Evolutionary conservation across 1,284 basidiomycete genomes (phyloP).

Genomic region (Chondrostereum purpureum): DNA sequence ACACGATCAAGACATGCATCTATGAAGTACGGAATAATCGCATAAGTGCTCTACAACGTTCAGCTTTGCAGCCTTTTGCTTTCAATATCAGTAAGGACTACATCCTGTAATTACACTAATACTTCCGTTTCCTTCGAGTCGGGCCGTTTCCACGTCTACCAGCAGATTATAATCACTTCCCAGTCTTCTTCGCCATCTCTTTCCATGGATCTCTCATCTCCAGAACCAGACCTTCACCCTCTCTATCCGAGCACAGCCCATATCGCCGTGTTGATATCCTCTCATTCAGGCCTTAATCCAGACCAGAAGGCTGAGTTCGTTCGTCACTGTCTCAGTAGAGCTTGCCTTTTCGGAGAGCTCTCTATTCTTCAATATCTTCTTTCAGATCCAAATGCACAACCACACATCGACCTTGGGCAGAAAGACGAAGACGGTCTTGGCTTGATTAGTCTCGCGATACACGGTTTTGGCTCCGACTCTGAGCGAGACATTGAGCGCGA

Average conservation of each 20-base stretch:
- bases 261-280: conserved; percentile 55
- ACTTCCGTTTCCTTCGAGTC: too few relatives aligned
- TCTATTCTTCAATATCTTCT: conserved; percentile 65
- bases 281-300: conserved; percentile 59
- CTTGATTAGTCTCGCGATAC: conserved; percentile 72
- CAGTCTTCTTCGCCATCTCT: neutral
- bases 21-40: too few relatives aligned
- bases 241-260: conserved; percentile 64
- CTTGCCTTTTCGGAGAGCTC: conserved; percentile 72
- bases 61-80: too few relatives aligned
- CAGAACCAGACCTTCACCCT: conserved; percentile 72
- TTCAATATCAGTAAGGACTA: too few relatives aligned
- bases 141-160: neutral
- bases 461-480: conserved; percentile 77
- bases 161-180: neutral
- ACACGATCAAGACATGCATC: too few relatives aligned
- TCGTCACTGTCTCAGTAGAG: conserved; percentile 62
- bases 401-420: conserved; percentile 57
- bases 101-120: too few relatives aligned
- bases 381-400: conserved; percentile 63
- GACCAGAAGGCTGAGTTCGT: conserved; percentile 63
- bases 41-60: too few relatives aligned
- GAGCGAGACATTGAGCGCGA: conserved; percentile 81
- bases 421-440: conserved; percentile 83
- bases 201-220: conserved; percentile 45